Evolutionary conservation across 805 yeast species (phyloP), one percentile per base, ranked within the genome.

Genomic region (Nakazawaea ambrosiae): DNA sequence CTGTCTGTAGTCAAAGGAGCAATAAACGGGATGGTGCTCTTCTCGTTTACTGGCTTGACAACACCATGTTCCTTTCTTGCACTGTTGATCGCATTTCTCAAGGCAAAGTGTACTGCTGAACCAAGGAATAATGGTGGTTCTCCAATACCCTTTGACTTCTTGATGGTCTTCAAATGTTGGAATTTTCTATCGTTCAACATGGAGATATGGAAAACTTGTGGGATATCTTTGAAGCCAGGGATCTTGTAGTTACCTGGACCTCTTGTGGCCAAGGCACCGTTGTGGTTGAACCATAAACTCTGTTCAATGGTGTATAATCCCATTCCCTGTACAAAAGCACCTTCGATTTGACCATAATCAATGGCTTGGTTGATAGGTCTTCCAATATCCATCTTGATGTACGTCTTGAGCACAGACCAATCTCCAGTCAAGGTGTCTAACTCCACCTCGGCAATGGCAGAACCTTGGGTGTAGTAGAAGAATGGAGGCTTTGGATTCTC

Each of bases 221-320:
- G 74, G 23, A 63, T 58, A 43, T 68, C 73, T 20, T 71, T 47
- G 49, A 68, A 68, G 4, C 73, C 73, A 2, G 73, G 74, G 23
- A 68, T 68, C 57, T 68, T 68, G 48, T 68, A 68, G 23, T 61
- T 60, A 17, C 74, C 74, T 11, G 74, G 74, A 1, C 74, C 73
- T 16, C 70, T 53, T 0, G 73, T 68, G 40, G 65, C 58, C 23
- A 68, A 46, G 2, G 61, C 50, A 17, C 73, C 71, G 24, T 57
- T 61, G 36, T 59, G 57, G 27, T 57, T 45, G 30, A 65, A 48
- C 73, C 73, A 68, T 31, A 68, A 45, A 1, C 70, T 62, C 45
- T 68, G 72, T 41, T 68, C 73, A 47, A 68, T 61, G 1, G 73
- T 68, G 45, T 63, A 68, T 20, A 68, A 55, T 4, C 74, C 74